Evolutionary conservation across 257 asterid species (phyloP).

Genomic region (Forsythia viridissima): DNA sequence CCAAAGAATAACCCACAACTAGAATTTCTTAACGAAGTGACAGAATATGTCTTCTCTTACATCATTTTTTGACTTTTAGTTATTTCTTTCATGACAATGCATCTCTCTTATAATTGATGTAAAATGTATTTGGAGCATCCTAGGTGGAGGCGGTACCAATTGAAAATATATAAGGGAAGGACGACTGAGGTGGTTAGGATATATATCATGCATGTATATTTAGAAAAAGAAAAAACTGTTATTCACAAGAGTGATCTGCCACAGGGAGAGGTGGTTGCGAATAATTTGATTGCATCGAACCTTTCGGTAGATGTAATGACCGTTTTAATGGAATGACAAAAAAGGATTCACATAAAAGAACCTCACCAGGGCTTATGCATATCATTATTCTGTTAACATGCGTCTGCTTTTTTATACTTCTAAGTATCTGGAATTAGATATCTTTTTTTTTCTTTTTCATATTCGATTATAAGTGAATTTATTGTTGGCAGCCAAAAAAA

Average conservation of each 20-base stretch:
- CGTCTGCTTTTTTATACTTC: background rate
- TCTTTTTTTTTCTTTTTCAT: too few species aligned
- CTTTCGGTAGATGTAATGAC: background rate
- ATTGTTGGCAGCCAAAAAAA: conserved; percentile 76
- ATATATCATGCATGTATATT: too few species aligned
- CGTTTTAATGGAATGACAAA: background rate
- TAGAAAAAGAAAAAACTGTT: background rate
- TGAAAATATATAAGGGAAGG: background rate
- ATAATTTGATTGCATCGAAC: background rate
- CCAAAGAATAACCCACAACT: background rate
- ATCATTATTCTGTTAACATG: background rate
- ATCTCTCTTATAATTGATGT: background rate
- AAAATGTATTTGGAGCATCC: background rate
- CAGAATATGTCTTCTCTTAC: background rate
- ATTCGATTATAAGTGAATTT: background rate
- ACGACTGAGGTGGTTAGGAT: background rate
- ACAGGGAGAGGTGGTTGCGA: background rate
- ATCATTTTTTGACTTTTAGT: background rate
- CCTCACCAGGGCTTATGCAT: background rate
- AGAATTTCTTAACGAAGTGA: background rate
- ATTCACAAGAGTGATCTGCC: background rate
- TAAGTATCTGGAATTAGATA: background rate
- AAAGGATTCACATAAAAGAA: background rate
- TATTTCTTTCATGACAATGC: background rate
- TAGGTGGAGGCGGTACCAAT: background rate